Conservation (phyloP, 176 grass and related monocot species). For the Avena insularis region DNA sequence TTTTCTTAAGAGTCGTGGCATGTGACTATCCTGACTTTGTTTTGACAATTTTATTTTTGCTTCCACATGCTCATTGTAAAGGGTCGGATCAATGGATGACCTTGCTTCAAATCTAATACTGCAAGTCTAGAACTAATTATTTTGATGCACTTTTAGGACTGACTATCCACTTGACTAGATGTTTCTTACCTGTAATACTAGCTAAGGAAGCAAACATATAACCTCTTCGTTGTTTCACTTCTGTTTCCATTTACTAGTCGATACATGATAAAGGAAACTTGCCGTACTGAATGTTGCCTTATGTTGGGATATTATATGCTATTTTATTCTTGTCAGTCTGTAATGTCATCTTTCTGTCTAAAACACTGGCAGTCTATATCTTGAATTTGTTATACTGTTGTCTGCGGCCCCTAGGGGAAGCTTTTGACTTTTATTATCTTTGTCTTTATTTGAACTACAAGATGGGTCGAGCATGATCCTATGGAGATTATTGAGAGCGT, state of each 20-base stretch:
- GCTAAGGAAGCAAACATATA: neutral
- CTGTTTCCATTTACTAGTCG: neutral
- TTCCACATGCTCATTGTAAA: neutral
- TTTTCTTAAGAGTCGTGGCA: neutral
- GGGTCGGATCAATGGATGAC: neutral
- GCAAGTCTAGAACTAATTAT: neutral
- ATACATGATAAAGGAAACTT: neutral
- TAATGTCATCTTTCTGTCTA: neutral
- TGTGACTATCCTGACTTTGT: neutral
- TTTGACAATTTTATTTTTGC: neutral
- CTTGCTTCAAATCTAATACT: neutral
- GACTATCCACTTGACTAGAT: neutral
- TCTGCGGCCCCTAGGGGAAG: neutral
- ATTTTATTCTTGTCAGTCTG: neutral
- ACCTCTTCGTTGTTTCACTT: neutral
- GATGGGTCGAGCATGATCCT: conserved; percentile 98
- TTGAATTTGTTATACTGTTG: neutral
- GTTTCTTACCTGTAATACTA: neutral
- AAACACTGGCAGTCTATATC: neutral
- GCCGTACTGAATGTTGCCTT: neutral
- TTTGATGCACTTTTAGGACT: neutral
- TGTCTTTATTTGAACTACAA: conserved; percentile 35
- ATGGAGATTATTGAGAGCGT: conserved; percentile 84
- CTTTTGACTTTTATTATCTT: conserved; percentile 8
- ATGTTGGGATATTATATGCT: neutral